A percentile compares a stretch with the other conserved stretches of the same genome.
Evolutionary conservation across 495 filamentous ascomycete species (phyloP).

Genomic region (Lichenothelia convexa): DNA sequence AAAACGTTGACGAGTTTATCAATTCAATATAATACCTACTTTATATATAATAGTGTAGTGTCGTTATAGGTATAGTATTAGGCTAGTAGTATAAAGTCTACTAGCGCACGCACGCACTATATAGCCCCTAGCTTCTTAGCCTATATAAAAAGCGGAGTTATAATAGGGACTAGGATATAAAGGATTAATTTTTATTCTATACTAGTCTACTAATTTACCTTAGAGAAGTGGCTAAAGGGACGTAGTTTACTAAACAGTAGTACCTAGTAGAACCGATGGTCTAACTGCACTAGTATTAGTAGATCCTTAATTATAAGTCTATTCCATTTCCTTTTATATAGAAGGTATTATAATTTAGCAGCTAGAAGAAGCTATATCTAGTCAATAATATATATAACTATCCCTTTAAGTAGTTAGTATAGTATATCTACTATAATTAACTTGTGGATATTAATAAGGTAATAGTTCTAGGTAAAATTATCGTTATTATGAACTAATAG

Average conservation of each 20-base stretch:
- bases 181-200: background rate
- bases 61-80: background rate
- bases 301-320: background rate
- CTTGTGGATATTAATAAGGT: conserved; percentile 2
- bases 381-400: conserved; percentile 1
- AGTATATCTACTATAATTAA: conserved; percentile 3
- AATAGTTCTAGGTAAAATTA: too few species aligned
- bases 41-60: background rate
- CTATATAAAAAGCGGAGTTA: background rate
- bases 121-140: background rate
- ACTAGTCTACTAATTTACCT: background rate
- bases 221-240: background rate
- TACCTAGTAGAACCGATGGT: background rate
- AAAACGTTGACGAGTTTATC: too few species aligned
- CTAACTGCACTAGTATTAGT: background rate
- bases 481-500: background rate
- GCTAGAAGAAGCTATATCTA: background rate
- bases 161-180: background rate
- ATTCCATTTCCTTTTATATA: background rate
- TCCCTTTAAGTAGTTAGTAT: conserved; percentile 3
- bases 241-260: background rate
- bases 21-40: background rate
- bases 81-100: background rate
- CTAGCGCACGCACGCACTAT: background rate
- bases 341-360: background rate